Base-by-base conservation (phyloP, 2,329 filamentous ascomycete species). In the Verticillium dahliae region DNA sequence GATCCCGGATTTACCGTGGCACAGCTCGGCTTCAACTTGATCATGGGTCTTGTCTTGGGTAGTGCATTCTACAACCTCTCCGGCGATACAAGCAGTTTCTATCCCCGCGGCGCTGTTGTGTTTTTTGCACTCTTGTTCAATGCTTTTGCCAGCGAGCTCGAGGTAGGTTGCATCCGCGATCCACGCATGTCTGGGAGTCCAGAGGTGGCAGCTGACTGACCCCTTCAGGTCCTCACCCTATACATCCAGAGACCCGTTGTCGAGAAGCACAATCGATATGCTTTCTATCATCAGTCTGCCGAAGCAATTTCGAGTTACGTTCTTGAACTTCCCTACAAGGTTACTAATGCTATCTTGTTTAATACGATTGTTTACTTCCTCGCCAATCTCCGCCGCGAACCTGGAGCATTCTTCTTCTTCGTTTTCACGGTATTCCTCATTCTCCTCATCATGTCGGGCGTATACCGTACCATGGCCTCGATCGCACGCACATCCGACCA, bases 1-100 rank as follows among this genome's bases (percentile, higher is more conserved):
- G 87, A 90, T 68, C 84, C 81, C 61, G 83, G 83, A 0, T 80
- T 85, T 63, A 88, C 89, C 71, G 87, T 90, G 67, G 86, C 89
- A 65, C 73, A 89, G 56, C 80, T 83, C 41, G 85, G 87, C 67
- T 61, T 61, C 31, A 63, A 58, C 15, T 57, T 65, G 10, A 57
- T 65, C 38, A 57, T 65, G 35, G 65, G 66, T 1, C 76, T 91
- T 7, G 86, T 90, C 62, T 82, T 90, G 35, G 85, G 85, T 1
- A 87, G 84, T 50, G 74, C 90, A 10, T 90, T 90, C 73, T 87
- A 88, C 63, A 84, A 89, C 69, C 73, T 89, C 35, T 68, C 75
- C 13, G 61, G 73, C 1, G 76, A 78, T 54, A 85, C 85, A 0
- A 68, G 69, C n/a, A 85, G 80, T 63, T 88, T 90, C 73, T 89